Evolutionary conservation across 495 filamentous ascomycete genomes (phyloP), one percentile per base, ranked within the genome.

Genomic region (Haplographium delicatum): DNA sequence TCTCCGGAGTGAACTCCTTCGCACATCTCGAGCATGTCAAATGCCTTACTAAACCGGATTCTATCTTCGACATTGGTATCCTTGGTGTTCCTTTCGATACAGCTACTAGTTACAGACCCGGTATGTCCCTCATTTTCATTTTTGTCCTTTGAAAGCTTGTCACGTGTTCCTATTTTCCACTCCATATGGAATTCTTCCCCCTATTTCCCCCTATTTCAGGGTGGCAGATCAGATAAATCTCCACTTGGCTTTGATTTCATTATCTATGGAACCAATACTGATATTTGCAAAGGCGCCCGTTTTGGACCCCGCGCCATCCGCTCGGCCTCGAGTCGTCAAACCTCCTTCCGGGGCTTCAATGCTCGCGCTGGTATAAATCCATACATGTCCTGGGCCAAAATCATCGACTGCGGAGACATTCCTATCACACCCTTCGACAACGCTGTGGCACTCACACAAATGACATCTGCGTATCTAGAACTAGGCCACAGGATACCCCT

Each of bases 51-150:
- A 76, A 79, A 39, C 85, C 84, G 0, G 67, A 77, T 30, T 76
- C 77, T 53, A 62, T 67, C 22, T 91, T 82, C 56, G 88, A 94
- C 62, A 89, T 94, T 53, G 88, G 74, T 26, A 79, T 94, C 41
- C 10, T 94, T 42, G 88, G 88, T 1, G 87, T 80, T 1, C 88
- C 88, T 0, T 94, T 94, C 60, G 88, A 94, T 63, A 91, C 88
- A 1, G 85, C 88, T 15, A 83, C 87, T 15, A 82, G 71, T 55
- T 91, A 91, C 68, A 71, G 88, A 55, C 88, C 88, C 43, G 85
- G 85, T 81, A 64, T 34, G 68, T 26, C 9, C 8, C 16, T 51
- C 22, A 13, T 30, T 44, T 9, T 37, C 13, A n/a, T n/a, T n/a
- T n/a, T 31, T 27, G n/a, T 19, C 31, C 30, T 24, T 11, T 11